Evolutionary conservation across 1,139 yeast species (phyloP).

Genomic region (Sugiyamaella xylanicola): DNA sequence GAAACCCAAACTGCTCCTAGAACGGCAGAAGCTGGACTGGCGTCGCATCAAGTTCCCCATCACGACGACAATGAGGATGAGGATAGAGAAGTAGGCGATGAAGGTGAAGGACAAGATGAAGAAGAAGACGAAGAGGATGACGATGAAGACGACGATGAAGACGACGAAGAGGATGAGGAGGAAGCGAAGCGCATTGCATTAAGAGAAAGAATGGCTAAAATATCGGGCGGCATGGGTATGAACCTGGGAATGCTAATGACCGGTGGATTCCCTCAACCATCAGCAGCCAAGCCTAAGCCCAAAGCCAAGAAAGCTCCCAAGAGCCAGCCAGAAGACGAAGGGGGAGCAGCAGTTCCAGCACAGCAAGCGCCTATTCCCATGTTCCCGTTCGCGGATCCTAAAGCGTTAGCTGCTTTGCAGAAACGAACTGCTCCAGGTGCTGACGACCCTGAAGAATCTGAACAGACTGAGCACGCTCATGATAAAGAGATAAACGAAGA

Average conservation of each 20-base stretch:
- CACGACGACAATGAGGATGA: constrained; percentile 14
- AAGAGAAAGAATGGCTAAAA: constrained; percentile 93
- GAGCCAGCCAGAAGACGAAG: constrained; percentile 29
- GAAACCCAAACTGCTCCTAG: constrained; percentile 22
- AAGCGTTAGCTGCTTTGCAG: constrained; percentile 35
- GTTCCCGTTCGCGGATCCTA: constrained; percentile 52
- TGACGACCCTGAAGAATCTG: constrained; percentile 21
- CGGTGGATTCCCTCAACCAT: constrained; percentile 36
- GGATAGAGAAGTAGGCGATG: constrained; percentile 24
- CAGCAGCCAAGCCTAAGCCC: constrained; percentile 34
- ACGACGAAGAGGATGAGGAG: constrained; percentile 58
- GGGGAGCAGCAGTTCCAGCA: constrained; percentile 35
- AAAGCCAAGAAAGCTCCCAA: constrained; percentile 32
- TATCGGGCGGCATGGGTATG: constrained; percentile 88
- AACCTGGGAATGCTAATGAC: constrained; percentile 43
- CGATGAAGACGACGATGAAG: constrained; percentile 38
- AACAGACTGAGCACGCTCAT: constrained; percentile 12
- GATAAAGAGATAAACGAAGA: constrained; percentile 15
- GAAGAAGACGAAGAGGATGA: constrained; percentile 33
- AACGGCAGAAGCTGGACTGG: neutral
- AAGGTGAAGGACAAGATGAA: constrained; percentile 26
- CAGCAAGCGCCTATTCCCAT: constrained; percentile 50
- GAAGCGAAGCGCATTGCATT: constrained; percentile 76
- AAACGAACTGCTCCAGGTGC: constrained; percentile 27
- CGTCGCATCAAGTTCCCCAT: no score